phyloP scores from a whole-genome alignment of 2,329 filamentous ascomycete species.

The Escovopsis sp. region DNA sequence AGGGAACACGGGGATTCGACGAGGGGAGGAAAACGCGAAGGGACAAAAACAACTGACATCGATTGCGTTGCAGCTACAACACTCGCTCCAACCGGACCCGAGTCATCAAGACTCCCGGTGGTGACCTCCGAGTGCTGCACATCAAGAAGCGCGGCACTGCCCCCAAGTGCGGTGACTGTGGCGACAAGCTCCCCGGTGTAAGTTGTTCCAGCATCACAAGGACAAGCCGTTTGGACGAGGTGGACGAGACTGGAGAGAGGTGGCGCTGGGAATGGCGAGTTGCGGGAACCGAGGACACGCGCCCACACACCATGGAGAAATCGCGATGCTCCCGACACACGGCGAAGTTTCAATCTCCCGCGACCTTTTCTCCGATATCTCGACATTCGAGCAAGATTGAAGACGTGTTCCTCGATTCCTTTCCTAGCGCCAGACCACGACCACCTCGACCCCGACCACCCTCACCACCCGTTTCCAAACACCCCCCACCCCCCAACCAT shows the following conservation, averaged over 20 bases:
- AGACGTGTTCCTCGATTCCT: neutral
- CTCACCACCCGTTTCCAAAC: too few relatives aligned
- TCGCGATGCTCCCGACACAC: too few relatives aligned
- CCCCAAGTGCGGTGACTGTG: conserved; percentile 99
- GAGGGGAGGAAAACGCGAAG: conserved; percentile 5
- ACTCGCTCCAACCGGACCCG: conserved; percentile 95
- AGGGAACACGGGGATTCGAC: too few relatives aligned
- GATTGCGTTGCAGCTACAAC: conserved; percentile 61
- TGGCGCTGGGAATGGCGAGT: too few relatives aligned
- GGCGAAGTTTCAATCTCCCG: too few relatives aligned
- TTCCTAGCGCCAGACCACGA: neutral
- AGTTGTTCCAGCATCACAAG: conserved; percentile 32
- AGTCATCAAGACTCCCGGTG: conserved; percentile 91
- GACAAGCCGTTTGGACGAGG: neutral
- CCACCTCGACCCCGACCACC: too few relatives aligned
- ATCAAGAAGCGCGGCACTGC: conserved; percentile 99
- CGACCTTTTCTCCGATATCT: too few relatives aligned
- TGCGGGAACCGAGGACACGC: too few relatives aligned
- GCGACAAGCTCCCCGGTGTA: conserved; percentile 94
- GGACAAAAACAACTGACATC: neutral
- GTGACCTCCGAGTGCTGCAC: conserved; percentile 90
- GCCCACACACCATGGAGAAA: too few relatives aligned
- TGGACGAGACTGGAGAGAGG: neutral
- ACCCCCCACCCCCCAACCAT: too few relatives aligned
- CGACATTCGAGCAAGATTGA: too few relatives aligned